These are phyloP conservation scores for Sclerotinia sclerotiorum DNA, from an alignment of 2,329 filamentous ascomycete genomes.

Conservation along the genomic window DNA sequence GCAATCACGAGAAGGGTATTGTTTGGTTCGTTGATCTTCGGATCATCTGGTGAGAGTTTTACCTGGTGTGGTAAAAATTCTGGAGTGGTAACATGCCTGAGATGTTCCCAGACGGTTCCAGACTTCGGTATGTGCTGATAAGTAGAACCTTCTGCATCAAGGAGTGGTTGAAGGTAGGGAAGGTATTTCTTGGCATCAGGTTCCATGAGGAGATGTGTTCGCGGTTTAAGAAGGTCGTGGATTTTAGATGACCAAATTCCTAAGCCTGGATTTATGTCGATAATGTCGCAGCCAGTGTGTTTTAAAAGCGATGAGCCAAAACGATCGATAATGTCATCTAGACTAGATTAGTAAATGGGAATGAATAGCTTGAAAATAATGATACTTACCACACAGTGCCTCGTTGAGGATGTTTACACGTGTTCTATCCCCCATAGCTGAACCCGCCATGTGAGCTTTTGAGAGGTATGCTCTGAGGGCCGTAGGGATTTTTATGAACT, in stretches of 20 bases:
- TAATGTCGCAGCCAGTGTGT: slow-evolving; percentile 76
- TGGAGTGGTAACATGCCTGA: slow-evolving; percentile 53
- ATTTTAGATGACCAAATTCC: slow-evolving; percentile 79
- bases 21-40: slow-evolving; percentile 55
- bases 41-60: slow-evolving; percentile 40
- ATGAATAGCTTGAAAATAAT: neutral
- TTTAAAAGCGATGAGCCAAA: slow-evolving; percentile 67
- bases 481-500: neutral
- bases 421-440: slow-evolving; percentile 24
- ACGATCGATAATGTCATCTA: slow-evolving; percentile 53
- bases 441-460: neutral
- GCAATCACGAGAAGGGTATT: slow-evolving; percentile 71
- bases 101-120: slow-evolving; percentile 60
- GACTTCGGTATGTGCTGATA: slow-evolving; percentile 55
- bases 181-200: slow-evolving; percentile 59
- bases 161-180: slow-evolving; percentile 60
- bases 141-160: slow-evolving; percentile 48
- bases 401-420: slow-evolving; percentile 56
- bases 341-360: neutral
- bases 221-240: slow-evolving; percentile 71
- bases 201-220: slow-evolving; percentile 82
- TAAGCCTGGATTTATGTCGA: slow-evolving; percentile 81
- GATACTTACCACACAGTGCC: slow-evolving; percentile 46
- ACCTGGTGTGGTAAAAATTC: slow-evolving; percentile 56
- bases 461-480: neutral